These are phyloP conservation scores for Colletotrichum brevisporum DNA, from an alignment of 2,329 filamentous ascomycete genomes.

Conservation along the genomic window DNA sequence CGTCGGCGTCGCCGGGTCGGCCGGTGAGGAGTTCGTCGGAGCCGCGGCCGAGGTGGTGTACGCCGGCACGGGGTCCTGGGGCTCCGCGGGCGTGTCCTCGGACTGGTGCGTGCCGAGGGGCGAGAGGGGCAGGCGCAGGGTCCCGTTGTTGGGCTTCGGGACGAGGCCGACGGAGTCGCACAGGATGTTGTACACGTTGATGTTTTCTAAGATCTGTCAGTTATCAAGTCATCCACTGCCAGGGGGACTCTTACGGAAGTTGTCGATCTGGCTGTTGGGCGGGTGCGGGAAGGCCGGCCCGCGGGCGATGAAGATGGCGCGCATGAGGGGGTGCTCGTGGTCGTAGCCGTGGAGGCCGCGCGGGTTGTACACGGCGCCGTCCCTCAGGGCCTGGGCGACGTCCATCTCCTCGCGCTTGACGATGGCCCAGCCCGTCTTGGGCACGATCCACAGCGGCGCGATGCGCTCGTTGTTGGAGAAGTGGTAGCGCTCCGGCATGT, in stretches of 20 bases:
- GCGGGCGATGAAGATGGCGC: slow-evolving; percentile 92
- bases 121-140: slow-evolving; percentile 79
- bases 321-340: slow-evolving; percentile 93
- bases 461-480: slow-evolving; percentile 91
- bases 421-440: slow-evolving; percentile 93
- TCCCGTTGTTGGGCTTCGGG: slow-evolving; percentile 89
- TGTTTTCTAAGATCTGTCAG: slow-evolving; percentile 81
- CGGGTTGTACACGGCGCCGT: slow-evolving; percentile 80
- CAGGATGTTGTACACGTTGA: slow-evolving; percentile 93
- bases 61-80: slow-evolving; percentile 64
- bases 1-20: slow-evolving; percentile 31
- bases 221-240: background rate
- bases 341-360: slow-evolving; percentile 95
- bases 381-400: slow-evolving; percentile 74
- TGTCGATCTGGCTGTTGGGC: slow-evolving; percentile 82
- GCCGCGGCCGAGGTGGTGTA: slow-evolving; percentile 32
- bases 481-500: slow-evolving; percentile 95
- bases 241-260: slow-evolving; percentile 76
- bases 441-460: slow-evolving; percentile 94
- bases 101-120: slow-evolving; percentile 73
- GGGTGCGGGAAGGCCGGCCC: slow-evolving; percentile 93
- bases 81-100: slow-evolving; percentile 63
- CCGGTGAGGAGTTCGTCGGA: slow-evolving; percentile 36
- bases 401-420: slow-evolving; percentile 86
- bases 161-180: slow-evolving; percentile 86